Percentiles rank a stretch among this genome's conserved stretches.
These are phyloP conservation scores for Cicer yamashitae DNA, from an alignment of 306 rosid species.

Conservation along the genomic window DNA sequence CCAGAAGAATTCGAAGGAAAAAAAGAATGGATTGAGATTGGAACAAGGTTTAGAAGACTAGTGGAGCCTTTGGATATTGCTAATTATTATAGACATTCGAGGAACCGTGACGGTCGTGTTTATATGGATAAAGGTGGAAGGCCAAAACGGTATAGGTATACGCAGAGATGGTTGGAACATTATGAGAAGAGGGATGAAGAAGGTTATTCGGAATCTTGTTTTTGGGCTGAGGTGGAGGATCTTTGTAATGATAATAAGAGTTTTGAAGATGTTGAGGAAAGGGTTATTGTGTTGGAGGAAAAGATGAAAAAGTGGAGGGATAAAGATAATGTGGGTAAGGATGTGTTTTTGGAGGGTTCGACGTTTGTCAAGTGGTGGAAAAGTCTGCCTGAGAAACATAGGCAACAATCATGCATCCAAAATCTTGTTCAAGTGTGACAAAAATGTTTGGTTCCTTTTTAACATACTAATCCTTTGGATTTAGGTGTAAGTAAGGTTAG, in stretches of 20 bases:
- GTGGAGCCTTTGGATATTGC: slow-evolving; percentile 79
- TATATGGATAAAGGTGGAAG: slow-evolving; percentile 56
- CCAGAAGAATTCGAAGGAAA: slow-evolving; percentile 70
- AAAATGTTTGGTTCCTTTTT: too few relatives aligned
- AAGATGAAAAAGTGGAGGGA: slow-evolving; percentile 45
- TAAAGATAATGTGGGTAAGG: background rate
- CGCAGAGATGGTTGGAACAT: slow-evolving; percentile 75
- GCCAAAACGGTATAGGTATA: slow-evolving; percentile 64
- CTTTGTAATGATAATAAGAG: slow-evolving; percentile 1
- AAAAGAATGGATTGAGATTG: slow-evolving; percentile 49
- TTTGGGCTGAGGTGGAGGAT: slow-evolving; percentile 85
- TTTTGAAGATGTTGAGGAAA: background rate
- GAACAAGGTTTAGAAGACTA: slow-evolving; percentile 57
- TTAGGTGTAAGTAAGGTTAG: background rate
- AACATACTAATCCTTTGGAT: background rate
- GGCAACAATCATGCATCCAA: slow-evolving; percentile 36
- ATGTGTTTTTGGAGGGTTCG: slow-evolving; percentile 58
- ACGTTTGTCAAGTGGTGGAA: slow-evolving; percentile 66
- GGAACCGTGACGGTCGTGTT: slow-evolving; percentile 54
- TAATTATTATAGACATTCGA: slow-evolving; percentile 70
- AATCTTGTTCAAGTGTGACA: background rate
- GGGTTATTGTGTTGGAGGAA: slow-evolving; percentile 44
- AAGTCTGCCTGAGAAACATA: slow-evolving; percentile 41
- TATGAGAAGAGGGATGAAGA: fast-evolving
- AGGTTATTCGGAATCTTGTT: slow-evolving; percentile 54